Evolutionary conservation across 164 flowering plant genomes (phyloP).

Genomic region (Chloranthus sessilifolius): DNA sequence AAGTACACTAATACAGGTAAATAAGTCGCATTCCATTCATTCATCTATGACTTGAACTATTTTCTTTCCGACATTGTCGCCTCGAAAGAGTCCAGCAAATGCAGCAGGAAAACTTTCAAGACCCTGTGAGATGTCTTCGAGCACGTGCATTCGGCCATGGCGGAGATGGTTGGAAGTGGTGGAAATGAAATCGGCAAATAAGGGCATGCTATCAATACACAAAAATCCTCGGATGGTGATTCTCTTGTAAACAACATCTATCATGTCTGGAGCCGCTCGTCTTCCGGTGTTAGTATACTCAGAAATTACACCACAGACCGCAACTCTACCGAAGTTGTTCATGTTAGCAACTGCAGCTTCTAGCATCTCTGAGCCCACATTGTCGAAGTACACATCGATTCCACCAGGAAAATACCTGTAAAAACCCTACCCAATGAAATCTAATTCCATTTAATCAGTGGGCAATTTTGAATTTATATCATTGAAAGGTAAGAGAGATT

Average conservation of each 20-base stretch:
- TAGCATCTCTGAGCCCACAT: conserved; percentile 73
- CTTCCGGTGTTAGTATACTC: conserved; percentile 36
- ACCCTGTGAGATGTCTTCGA: conserved; percentile 64
- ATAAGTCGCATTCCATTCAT: too few species aligned
- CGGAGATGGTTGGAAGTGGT: conserved; percentile 31
- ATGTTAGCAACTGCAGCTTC: conserved; percentile 71
- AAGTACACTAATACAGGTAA: too few species aligned
- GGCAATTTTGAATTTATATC: too few species aligned
- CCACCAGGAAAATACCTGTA: conserved; percentile 73
- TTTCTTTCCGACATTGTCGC: conserved; percentile 60
- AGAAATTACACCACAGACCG: conserved; percentile 61
- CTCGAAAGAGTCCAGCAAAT: conserved; percentile 51
- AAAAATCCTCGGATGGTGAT: conserved; percentile 61
- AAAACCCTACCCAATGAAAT: too few species aligned
- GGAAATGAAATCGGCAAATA: conserved; percentile 35
- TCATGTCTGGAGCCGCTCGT: conserved; percentile 44
- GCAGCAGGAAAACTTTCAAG: conserved; percentile 61
- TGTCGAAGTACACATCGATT: conserved; percentile 78
- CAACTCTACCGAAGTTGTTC: conserved; percentile 61
- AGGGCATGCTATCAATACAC: conserved; percentile 29
- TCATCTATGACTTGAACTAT: conserved; percentile 44
- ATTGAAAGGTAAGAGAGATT: too few species aligned
- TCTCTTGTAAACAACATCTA: conserved; percentile 51
- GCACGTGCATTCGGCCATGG: conserved; percentile 24
- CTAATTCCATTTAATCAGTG: too few species aligned